Percentiles rank a stretch among this genome's conserved stretches.
Conservation (phyloP, 441 rosid genomes). For the Adansonia grandidieri region DNA sequence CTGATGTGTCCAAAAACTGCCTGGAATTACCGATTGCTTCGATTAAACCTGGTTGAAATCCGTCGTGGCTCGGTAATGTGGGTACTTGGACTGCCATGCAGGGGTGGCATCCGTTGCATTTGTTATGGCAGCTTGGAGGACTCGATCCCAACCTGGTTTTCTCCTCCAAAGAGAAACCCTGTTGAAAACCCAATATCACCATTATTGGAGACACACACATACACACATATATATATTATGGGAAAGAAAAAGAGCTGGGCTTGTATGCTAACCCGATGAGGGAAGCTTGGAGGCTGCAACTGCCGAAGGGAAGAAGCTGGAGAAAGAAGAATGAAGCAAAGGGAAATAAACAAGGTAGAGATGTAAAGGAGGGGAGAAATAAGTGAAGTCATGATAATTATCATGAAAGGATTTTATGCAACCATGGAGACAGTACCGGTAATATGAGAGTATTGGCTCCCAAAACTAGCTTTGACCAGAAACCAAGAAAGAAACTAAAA, state of each 20-base stretch:
- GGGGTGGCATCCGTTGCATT: conserved; percentile 85
- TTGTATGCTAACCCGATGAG: conserved; percentile 41
- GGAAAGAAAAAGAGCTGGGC: background rate
- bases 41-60: conserved; percentile 28
- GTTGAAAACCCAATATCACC: background rate
- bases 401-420: conserved; percentile 29
- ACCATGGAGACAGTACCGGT: conserved; percentile 21
- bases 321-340: conserved; percentile 30
- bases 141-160: conserved; percentile 80
- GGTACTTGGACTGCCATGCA: conserved; percentile 91
- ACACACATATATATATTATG: background rate
- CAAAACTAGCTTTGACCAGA: conserved; percentile 8
- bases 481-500: background rate
- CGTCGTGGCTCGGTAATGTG: conserved; percentile 43
- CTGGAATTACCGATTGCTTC: conserved; percentile 31
- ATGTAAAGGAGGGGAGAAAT: conserved; percentile 16
- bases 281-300: conserved; percentile 37
- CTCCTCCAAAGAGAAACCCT: conserved; percentile 57
- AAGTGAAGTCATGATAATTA: conserved; percentile 28
- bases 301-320: conserved; percentile 42
- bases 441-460: background rate
- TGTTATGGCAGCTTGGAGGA: conserved; percentile 90
- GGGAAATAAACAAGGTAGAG: background rate
- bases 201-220: background rate
- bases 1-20: conserved; percentile 41